Evolutionary conservation across 1,139 yeast species (phyloP).

Genomic region (Candida freyschussii): DNA sequence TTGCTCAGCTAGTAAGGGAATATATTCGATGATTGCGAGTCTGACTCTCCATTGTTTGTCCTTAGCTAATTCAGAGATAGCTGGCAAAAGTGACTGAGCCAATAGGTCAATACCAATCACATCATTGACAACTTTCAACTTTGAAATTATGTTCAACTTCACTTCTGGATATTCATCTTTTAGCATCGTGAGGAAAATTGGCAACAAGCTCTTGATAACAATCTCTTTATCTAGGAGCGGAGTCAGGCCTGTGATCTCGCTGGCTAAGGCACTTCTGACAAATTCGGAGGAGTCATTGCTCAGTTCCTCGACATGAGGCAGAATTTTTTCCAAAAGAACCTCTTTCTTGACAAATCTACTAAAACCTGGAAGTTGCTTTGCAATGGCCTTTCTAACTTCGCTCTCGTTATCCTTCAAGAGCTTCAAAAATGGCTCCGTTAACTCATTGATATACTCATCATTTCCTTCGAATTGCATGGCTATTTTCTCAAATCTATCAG

Average conservation of each 20-base stretch:
- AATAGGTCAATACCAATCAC: slow-evolving; percentile 88
- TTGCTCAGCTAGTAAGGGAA: slow-evolving; percentile 94
- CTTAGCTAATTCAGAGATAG: slow-evolving; percentile 92
- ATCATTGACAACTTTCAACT: slow-evolving; percentile 85
- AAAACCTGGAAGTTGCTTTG: slow-evolving; percentile 86
- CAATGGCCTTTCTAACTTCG: slow-evolving; percentile 91
- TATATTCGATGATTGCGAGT: slow-evolving; percentile 93
- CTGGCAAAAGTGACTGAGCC: slow-evolving; percentile 86
- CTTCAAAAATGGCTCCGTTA: slow-evolving; percentile 50
- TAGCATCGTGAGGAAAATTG: slow-evolving; percentile 87
- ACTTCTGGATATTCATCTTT: slow-evolving; percentile 98
- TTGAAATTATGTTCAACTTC: slow-evolving; percentile 87
- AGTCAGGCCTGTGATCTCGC: slow-evolving; percentile 81
- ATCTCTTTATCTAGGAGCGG: slow-evolving; percentile 82
- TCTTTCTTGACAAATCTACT: slow-evolving; percentile 49
- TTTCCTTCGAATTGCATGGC: slow-evolving; percentile 55
- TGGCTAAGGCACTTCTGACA: slow-evolving; percentile 89
- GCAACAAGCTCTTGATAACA: slow-evolving; percentile 78
- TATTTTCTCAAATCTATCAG: slow-evolving; percentile 78
- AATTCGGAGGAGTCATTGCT: slow-evolving; percentile 90
- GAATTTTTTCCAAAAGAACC: slow-evolving; percentile 60
- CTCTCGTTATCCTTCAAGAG: slow-evolving; percentile 92
- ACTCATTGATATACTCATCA: slow-evolving; percentile 52
- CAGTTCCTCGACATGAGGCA: slow-evolving; percentile 80
- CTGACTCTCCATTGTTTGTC: slow-evolving; percentile 98